A percentile compares a stretch with the other conserved stretches of the same genome.
Evolutionary conservation across 2,329 filamentous ascomycete species (phyloP).

Genomic region (Aureobasidium uvarum): DNA sequence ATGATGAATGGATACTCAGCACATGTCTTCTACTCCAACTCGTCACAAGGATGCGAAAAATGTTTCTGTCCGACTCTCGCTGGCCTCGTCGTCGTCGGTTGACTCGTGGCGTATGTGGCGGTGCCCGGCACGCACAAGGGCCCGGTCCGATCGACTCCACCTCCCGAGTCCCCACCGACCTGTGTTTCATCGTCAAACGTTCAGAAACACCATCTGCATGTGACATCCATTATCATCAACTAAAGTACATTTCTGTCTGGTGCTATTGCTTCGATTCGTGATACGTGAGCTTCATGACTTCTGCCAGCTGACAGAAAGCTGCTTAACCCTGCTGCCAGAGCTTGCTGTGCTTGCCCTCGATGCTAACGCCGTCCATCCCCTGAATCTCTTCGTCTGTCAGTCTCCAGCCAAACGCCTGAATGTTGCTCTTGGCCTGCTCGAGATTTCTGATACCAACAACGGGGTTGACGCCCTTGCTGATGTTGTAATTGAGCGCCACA

Average conservation of each 20-base stretch:
- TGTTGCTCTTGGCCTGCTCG: constrained; percentile 45
- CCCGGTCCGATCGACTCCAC: background rate
- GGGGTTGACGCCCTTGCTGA: constrained; percentile 48
- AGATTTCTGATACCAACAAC: constrained; percentile 45
- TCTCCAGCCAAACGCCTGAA: constrained; percentile 45
- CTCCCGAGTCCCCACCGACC: background rate
- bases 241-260: background rate
- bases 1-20: constrained; percentile 10
- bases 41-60: background rate
- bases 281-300: background rate
- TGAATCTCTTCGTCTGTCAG: constrained; percentile 45
- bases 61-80: background rate
- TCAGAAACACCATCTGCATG: background rate
- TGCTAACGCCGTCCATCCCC: constrained; percentile 44
- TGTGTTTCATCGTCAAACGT: constrained; percentile 12
- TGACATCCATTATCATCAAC: background rate
- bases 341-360: constrained; percentile 43
- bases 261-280: background rate
- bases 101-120: constrained; percentile 20
- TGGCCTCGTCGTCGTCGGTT: background rate
- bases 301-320: background rate
- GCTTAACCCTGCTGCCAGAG: constrained; percentile 46
- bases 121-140: constrained; percentile 3
- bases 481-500: constrained; percentile 48
- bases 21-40: background rate